A percentile compares a stretch with the other conserved stretches of the same genome.
phyloP scores from a whole-genome alignment of 2,329 filamentous ascomycete species.

The Furcasterigmium furcatum region DNA sequence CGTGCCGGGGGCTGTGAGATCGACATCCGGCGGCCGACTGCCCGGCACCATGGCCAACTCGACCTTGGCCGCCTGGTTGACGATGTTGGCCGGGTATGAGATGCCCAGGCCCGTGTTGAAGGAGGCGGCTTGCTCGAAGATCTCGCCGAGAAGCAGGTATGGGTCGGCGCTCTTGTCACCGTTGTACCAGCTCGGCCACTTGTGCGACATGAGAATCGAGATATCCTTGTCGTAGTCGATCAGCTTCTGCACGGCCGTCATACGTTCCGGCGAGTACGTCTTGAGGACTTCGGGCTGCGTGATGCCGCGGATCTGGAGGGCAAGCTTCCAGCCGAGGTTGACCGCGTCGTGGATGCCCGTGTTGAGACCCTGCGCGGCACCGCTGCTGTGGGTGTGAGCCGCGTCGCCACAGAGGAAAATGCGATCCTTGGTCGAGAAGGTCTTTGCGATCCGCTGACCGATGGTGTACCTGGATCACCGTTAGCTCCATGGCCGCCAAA shows the following conservation, averaged over 20 bases:
- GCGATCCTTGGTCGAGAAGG: constrained; percentile 49
- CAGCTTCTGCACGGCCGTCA: constrained; percentile 28
- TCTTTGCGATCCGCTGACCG: constrained; percentile 55
- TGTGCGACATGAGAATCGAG: constrained; percentile 33
- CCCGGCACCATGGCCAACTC: constrained; percentile 27
- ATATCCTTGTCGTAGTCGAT: constrained; percentile 36
- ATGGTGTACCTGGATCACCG: constrained; percentile 23
- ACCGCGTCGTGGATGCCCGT: constrained; percentile 46
- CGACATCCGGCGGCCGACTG: constrained; percentile 41
- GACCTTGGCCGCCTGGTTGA: constrained; percentile 31
- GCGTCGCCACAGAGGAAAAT: constrained; percentile 47
- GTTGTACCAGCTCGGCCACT: constrained; percentile 31
- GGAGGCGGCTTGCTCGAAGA: constrained; percentile 55
- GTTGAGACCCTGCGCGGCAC: constrained; percentile 49
- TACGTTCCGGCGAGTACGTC: constrained; percentile 35
- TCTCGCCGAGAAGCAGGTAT: constrained; percentile 46
- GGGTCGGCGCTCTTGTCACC: constrained; percentile 35
- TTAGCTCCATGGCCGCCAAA: not conserved
- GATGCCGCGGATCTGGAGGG: constrained; percentile 15
- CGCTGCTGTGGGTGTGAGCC: constrained; percentile 44
- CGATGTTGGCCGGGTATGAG: constrained; percentile 43
- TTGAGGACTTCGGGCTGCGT: constrained; percentile 23
- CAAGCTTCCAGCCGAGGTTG: constrained; percentile 49
- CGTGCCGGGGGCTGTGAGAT: constrained; percentile 40
- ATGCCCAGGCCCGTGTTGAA: constrained; percentile 62